Evolutionary conservation across 371 early-diverging fungal genomes (phyloP).

Genomic region (Syncephalastrum racemosum): DNA sequence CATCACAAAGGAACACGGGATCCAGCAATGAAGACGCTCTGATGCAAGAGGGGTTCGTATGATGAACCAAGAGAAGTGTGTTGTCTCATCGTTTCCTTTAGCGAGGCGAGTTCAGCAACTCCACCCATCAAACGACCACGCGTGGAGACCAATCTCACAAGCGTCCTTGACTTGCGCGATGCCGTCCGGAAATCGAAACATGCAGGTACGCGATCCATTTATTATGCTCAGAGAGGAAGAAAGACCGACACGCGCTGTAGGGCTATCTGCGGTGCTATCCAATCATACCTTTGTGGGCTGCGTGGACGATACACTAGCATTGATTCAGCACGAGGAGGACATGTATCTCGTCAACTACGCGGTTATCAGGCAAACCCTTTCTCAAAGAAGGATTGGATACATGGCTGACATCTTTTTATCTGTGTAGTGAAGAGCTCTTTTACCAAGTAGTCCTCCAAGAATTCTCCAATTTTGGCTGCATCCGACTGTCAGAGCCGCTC

Average conservation of each 20-base stretch:
- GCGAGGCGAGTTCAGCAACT: too few relatives aligned
- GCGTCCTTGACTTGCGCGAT: conserved; percentile 75
- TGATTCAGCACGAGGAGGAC: conserved; percentile 81
- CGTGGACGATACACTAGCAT: conserved; percentile 70
- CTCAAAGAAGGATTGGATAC: background rate
- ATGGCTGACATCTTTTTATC: background rate
- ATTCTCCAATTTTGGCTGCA: conserved; percentile 84
- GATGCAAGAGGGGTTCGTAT: background rate
- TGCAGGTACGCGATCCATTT: conserved; percentile 36
- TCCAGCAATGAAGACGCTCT: conserved; percentile 2
- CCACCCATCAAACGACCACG: conserved; percentile 20
- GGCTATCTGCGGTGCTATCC: conserved; percentile 68
- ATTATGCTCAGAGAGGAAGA: too few relatives aligned
- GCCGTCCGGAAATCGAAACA: conserved; percentile 65
- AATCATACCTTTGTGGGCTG: conserved; percentile 91
- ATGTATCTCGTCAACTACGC: conserved; percentile 81
- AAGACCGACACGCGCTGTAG: conserved; percentile 21
- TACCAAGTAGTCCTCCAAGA: conserved; percentile 82
- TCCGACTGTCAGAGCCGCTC: conserved; percentile 61
- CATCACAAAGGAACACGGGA: conserved; percentile 9
- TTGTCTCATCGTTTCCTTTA: too few relatives aligned
- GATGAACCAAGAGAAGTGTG: background rate
- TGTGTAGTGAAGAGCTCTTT: conserved; percentile 78
- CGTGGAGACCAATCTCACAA: conserved; percentile 73
- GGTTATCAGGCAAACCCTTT: conserved; percentile 59